Evolutionary conservation across 805 yeast species (phyloP).

Genomic region (Hermanozyma aechmeae): DNA sequence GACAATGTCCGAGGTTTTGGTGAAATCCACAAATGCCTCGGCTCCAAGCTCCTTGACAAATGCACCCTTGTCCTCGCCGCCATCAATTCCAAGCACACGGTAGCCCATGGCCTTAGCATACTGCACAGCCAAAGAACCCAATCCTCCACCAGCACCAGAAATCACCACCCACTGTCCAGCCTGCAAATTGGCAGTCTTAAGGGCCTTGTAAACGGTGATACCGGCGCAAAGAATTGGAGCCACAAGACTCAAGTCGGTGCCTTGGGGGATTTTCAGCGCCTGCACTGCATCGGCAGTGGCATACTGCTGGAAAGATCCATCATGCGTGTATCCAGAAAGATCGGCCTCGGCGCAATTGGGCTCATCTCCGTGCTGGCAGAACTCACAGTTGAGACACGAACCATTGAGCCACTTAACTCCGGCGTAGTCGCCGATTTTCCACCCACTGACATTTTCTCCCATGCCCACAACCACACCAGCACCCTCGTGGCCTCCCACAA

Average conservation of each 20-base stretch:
- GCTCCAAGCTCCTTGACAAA: conserved; percentile 27
- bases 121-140: conserved; percentile 67
- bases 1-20: conserved; percentile 42
- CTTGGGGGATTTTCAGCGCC: conserved; percentile 71
- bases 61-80: conserved; percentile 53
- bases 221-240: conserved; percentile 90
- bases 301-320: conserved; percentile 88
- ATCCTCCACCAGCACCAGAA: conserved; percentile 76
- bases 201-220: conserved; percentile 83
- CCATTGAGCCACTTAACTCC: conserved; percentile 82
- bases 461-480: conserved; percentile 77
- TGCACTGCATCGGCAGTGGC: conserved; percentile 84
- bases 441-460: conserved; percentile 60
- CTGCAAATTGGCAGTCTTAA: conserved; percentile 62
- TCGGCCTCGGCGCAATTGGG: conserved; percentile 64
- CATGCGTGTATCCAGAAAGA: conserved; percentile 73
- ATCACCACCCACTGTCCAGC: conserved; percentile 74
- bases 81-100: conserved; percentile 64
- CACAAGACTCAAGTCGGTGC: conserved; percentile 63
- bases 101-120: conserved; percentile 72
- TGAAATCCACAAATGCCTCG: conserved; percentile 18
- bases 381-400: conserved; percentile 70
- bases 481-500: conserved; percentile 88
- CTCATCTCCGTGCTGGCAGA: conserved; percentile 58
- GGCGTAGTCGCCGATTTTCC: conserved; percentile 72